Evolutionary conservation across 2,329 filamentous ascomycete genomes (phyloP), one percentile per base, ranked within the genome.

Genomic region (Aspergillus felis): DNA sequence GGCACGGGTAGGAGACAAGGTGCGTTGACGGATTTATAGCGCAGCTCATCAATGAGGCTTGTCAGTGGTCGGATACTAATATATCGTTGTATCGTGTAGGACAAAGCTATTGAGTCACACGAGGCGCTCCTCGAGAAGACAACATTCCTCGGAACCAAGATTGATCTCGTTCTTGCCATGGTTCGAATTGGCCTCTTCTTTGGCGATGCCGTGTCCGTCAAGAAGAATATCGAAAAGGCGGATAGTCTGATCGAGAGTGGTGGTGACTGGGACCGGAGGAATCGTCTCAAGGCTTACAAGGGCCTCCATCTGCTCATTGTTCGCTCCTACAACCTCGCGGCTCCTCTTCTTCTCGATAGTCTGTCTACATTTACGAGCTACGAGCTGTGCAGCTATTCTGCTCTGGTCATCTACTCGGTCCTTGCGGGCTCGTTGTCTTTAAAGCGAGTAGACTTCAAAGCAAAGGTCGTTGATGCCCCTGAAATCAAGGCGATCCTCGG

Each of bases 291-390:
- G 87, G 94, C 94, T 65, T 99, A 99, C 83, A 92, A 96, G 74
- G 94, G 94, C 61, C 83, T 99, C 56, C 89, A 97, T 73, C 85
- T 96, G 57, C 87, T 99, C 65, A 97, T 93, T 25, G 86, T 94
- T 64, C 92, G 94, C 66, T 92, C 92, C 60, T 92, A 97, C 82
- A 90, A 87, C 74, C 81, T 91, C 58, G 92, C 92, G 44, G 94
- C 94, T 1, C 93, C 94, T 44, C 85, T 97, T 10, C 88, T 99
- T 52, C 91, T 99, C 70, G 94, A 99, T 81, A 96, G 91, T 71
- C 83, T 99, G 65, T 97, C 93, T 28, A 99, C 94, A 24, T 99
- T 99, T 76, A 99, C 94, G 61, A 97, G 92, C 75, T 97, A 97
- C 79, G 94, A 99, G 77, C 86, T 99, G 51, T 99, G 94, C 86